Base-by-base conservation (phyloP, 2,329 filamentous ascomycete species). In the Curvularia verruculosa region DNA sequence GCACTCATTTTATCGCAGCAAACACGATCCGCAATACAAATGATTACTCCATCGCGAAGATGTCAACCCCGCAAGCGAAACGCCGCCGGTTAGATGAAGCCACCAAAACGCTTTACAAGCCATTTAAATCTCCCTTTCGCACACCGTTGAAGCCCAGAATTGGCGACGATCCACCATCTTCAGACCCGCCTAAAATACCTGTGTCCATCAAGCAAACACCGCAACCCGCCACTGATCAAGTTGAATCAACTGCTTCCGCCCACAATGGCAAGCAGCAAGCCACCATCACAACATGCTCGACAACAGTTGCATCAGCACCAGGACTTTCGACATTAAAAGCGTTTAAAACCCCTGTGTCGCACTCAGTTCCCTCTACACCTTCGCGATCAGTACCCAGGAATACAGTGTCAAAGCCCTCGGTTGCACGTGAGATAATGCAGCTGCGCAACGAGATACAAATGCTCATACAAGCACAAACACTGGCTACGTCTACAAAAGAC, bases 91-190 rank as follows among this genome's bases (percentile, higher is more conserved):
- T 89, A 60, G 82, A 87, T 56, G 78, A 82, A 43, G 82, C 84
- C 37, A 77, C 82, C 21, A 81, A 80, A n/a, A 83, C 83, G 6
- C 82, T 91, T 46, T 83, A 83, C 60, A 89, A 87, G 70, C 89
- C 89, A 0, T 92, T 92, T 78, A 87, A 88, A 63, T 91, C 89
- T 44, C 89, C 88, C 13, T 82, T 89, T 59, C 84, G 83, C 63
- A 82, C 79, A 36, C 78, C 80, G 23, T 57, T 72, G 49, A 73
- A 70, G 52, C 65, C 66, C 15, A 58, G 36, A 31, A 56, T 64
- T 37, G 60, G 64, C 44, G 66, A 67, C 31, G 64, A 68, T 34
- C 63, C 65, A 13, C 66, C 61, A 9, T 70, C 67, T 36, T 70
- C 69, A 28, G 69, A 73, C 41, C 65, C 66, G 49, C 61, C 58